Evolutionary conservation across 208 protist species (phyloP), one percentile per base, ranked within the genome.

Genomic region (Spongospora subterranea): DNA sequence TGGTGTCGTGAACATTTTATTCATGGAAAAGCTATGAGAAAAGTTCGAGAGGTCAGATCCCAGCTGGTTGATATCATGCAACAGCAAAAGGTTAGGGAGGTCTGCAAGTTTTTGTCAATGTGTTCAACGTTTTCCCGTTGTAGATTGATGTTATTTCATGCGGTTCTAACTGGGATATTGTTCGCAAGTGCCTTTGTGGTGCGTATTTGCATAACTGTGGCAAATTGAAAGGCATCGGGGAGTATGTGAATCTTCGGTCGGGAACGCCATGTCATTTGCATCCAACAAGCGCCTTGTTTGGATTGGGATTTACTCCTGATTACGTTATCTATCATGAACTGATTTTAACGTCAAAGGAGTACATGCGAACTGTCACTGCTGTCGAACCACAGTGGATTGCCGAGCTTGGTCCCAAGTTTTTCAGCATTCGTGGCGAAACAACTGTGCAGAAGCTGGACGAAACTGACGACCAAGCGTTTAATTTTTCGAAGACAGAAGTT

Each of bases 291-390:
- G 97, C 98, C 0, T 93, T 99, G 1, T 99, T 96, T 95, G 96
- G 97, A 20, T 92, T 98, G 35, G 97, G 97, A 35, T 96, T 96
- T 90, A 98, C 97, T 91, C 98, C 98, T 11, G 97, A 98, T 88
- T 99, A 98, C 92, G 95, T 99, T 50, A 95, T 99, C 11, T 99
- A 99, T 95, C 97, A 99, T 90, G 98, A 99, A 92, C 95, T 99
- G 0, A 94, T 99, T 0, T 94, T 98, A 88, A 98, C 97, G 17
- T 95, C 95, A 6, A 98, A 98, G 93, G 97, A 99, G 94, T 99
- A 99, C 94, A 97, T 99, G 93, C 94, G 95, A 88, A 64, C 93
- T 94, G 91, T 94, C 94, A 92, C 91, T 39, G 96, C 96, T 0
- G 97, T 99, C 60, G 98, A 99, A 88, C 96, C 96, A 24, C 91